These are phyloP conservation scores for Stylosanthes scabra DNA, from an alignment of 331 rosid species.

Conservation along the genomic window DNA sequence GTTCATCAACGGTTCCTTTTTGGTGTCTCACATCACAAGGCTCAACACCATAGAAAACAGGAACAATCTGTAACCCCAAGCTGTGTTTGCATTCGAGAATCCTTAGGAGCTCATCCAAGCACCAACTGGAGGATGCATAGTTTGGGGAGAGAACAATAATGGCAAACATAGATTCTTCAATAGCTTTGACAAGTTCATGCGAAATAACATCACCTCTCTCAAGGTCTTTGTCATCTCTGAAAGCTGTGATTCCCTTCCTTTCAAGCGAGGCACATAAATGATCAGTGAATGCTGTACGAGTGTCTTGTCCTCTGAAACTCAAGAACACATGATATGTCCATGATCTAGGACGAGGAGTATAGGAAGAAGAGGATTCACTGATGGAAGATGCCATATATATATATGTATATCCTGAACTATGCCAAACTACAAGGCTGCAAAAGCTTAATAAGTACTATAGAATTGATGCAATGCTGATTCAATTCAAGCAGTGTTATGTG, in stretches of 20 bases:
- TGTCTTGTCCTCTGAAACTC: background rate
- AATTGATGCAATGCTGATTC: too few species aligned
- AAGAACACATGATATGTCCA: background rate
- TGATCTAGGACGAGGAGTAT: background rate
- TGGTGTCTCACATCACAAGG: constrained; percentile 37
- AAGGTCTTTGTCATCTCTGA: background rate
- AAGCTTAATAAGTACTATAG: too few species aligned
- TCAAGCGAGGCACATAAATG: background rate
- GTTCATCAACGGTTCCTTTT: background rate
- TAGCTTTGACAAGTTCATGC: background rate
- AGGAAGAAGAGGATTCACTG: background rate
- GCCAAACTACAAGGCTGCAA: too few species aligned
- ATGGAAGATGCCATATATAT: background rate
- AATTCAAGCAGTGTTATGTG: too few species aligned
- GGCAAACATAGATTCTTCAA: background rate
- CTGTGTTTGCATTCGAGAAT: background rate
- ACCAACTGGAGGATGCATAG: background rate
- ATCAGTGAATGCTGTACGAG: background rate
- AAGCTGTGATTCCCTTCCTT: background rate
- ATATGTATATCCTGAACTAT: too few species aligned
- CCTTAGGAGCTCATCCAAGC: background rate
- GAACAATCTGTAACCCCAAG: background rate
- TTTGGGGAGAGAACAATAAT: background rate
- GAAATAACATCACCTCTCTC: background rate
- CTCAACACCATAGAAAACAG: constrained; percentile 31